These are phyloP conservation scores for Blastocystis hominis DNA, from an alignment of 352 stramenopile genomes.

Conservation along the genomic window DNA sequence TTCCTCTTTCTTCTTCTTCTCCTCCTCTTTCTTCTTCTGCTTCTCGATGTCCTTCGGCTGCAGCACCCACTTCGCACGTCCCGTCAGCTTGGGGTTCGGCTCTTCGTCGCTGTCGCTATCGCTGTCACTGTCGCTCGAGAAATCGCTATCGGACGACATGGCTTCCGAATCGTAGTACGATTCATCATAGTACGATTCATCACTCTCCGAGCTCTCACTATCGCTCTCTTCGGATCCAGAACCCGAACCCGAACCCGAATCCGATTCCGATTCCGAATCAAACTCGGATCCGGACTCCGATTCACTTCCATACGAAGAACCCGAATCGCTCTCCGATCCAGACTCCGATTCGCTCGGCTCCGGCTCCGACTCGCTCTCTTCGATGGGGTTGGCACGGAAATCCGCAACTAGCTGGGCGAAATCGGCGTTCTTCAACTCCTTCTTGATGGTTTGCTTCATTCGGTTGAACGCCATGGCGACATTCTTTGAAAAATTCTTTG, in stretches of 20 bases:
- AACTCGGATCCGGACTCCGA: background rate
- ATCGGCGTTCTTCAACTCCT: constrained; percentile 19
- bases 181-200: background rate
- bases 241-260: background rate
- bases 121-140: constrained; percentile 1
- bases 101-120: constrained; percentile 28
- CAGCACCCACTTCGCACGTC: constrained; percentile 48
- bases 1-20: background rate
- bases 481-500: background rate
- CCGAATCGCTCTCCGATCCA: background rate
- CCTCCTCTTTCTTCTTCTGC: background rate
- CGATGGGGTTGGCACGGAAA: background rate
- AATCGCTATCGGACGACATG: constrained; percentile 22
- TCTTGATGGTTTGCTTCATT: constrained; percentile 39
- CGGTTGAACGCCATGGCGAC: constrained; percentile 46
- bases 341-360: background rate
- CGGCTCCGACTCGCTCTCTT: background rate
- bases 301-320: constrained; percentile 37
- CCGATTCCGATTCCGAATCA: constrained; percentile 1
- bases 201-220: background rate
- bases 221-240: background rate
- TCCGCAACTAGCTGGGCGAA: background rate
- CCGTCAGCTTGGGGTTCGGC: constrained; percentile 38
- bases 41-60: constrained; percentile 27
- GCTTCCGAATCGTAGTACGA: background rate